Percentiles rank a stretch among this genome's conserved stretches.
Evolutionary conservation across 768 basidiomycete genomes (phyloP).

Genomic region (Termitomyces sp.): DNA sequence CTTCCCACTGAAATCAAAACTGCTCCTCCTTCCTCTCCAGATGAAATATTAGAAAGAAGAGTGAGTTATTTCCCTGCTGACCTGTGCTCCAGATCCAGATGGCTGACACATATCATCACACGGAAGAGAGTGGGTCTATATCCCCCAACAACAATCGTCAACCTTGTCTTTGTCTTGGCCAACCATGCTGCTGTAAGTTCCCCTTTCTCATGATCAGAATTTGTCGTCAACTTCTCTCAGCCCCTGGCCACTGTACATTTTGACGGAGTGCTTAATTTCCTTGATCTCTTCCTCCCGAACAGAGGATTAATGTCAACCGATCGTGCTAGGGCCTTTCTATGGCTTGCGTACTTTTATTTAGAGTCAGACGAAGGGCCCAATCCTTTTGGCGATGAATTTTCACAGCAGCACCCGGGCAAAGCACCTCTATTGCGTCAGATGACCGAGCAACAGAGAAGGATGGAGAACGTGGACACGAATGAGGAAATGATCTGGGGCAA

Average conservation of each 20-base stretch:
- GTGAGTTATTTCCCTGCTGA: slow-evolving; percentile 34
- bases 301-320: slow-evolving; percentile 64
- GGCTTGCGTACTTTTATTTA: slow-evolving; percentile 80
- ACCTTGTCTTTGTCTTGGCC: slow-evolving; percentile 79
- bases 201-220: neutral
- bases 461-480: slow-evolving; percentile 73
- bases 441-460: slow-evolving; percentile 44
- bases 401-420: slow-evolving; percentile 50
- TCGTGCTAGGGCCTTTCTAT: slow-evolving; percentile 76
- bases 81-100: slow-evolving; percentile 4
- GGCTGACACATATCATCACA: slow-evolving; percentile 4
- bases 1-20: slow-evolving; percentile 64
- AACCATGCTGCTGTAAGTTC: slow-evolving; percentile 68
- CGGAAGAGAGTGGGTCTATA: slow-evolving; percentile 49
- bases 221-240: slow-evolving; percentile 24
- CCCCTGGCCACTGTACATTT: slow-evolving; percentile 67
- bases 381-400: slow-evolving; percentile 70
- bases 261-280: slow-evolving; percentile 66
- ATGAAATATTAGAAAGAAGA: slow-evolving; percentile 62
- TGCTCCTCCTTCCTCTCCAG: slow-evolving; percentile 66
- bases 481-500: slow-evolving; percentile 78
- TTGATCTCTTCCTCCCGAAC: slow-evolving; percentile 77
- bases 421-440: slow-evolving; percentile 57
- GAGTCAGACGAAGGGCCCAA: slow-evolving; percentile 61
- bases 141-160: slow-evolving; percentile 84